Base-by-base conservation (phyloP, 2,329 filamentous ascomycete genomes). In the Bipolaris bicolor region DNA sequence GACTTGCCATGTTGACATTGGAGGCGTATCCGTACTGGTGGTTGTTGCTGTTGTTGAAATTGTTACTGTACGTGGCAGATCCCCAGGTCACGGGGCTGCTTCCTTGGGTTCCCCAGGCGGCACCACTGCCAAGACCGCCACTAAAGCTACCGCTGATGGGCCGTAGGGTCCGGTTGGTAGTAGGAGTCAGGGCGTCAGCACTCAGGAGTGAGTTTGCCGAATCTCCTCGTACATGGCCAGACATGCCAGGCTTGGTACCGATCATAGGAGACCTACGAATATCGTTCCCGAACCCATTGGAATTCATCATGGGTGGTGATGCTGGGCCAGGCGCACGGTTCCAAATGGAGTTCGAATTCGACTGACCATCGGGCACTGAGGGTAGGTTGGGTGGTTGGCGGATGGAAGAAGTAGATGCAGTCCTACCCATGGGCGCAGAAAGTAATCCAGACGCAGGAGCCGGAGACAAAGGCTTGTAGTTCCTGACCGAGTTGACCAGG, bases 121-220 rank as follows among this genome's bases (percentile, higher is more conserved):
- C 71, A 37, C 71, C 73, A 49, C 62, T 73, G 15, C 71, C 71
- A n/a, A 57, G 52, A 24, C 54, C 54, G 13, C 54, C 51, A 31
- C 49, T 52, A 9, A 74, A 60, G 18, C 72, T 71, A 36, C 71
- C 68, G 40, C 69, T 72, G 34, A 70, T 52, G 29, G 63, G 69
- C 41, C 59, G 66, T 15, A 64, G 60, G 26, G 64, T 55, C 34
- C 67, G 62, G 20, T 51, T 53, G 1, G 55, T 52, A 9, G 41
- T 64, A n/a, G 63, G 57, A 7, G 63, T 60, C 9, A 57, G 55
- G 29, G 45, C 60, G 7, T 73, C 71, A 10, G 63, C 61, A 52
- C 77, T 79, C 55, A 76, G 72, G 47, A 76, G 65, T 40, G 79
- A 80, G 62, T 72, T 76, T 15, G 70, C 69, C 52, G 80, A 82